Conservation (phyloP, 768 basidiomycete species). For the Rhodotorula toruloides region DNA sequence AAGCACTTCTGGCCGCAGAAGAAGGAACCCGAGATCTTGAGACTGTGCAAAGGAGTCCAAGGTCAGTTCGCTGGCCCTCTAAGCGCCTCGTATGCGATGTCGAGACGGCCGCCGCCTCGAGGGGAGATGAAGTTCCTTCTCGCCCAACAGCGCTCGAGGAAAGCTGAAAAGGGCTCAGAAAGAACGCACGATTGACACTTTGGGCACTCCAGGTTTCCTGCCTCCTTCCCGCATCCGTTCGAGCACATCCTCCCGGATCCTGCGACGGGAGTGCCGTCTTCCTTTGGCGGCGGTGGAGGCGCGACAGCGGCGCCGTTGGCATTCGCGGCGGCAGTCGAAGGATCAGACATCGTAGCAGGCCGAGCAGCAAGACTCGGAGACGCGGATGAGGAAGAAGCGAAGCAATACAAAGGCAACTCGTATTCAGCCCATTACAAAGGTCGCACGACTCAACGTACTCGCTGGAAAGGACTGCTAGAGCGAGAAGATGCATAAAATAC, state of each 20-base stretch:
- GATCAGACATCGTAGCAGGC: no score
- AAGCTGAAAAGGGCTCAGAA: neutral
- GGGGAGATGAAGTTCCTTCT: neutral
- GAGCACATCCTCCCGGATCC: neutral
- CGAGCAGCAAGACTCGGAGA: no score
- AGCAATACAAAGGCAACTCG: neutral
- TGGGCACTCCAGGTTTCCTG: constrained; percentile 14
- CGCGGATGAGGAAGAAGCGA: no score
- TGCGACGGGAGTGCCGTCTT: neutral
- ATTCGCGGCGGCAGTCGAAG: no score
- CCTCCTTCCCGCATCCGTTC: constrained; percentile 24
- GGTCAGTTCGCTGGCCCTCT: no score
- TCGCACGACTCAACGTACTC: no score
- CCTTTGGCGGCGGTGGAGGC: neutral
- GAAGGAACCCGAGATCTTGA: constrained; percentile 2
- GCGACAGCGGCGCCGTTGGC: neutral
- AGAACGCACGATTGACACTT: constrained; percentile 15
- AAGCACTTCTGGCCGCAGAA: constrained; percentile 32
- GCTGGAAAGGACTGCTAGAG: no score
- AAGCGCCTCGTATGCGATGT: no score
- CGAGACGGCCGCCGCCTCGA: neutral
- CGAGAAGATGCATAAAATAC: no score
- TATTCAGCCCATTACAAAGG: neutral
- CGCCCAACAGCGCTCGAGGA: no score
- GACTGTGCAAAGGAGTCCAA: neutral